Evolutionary conservation across 176 grass and related monocot species (phyloP).

Genomic region (Puya raimondii): DNA sequence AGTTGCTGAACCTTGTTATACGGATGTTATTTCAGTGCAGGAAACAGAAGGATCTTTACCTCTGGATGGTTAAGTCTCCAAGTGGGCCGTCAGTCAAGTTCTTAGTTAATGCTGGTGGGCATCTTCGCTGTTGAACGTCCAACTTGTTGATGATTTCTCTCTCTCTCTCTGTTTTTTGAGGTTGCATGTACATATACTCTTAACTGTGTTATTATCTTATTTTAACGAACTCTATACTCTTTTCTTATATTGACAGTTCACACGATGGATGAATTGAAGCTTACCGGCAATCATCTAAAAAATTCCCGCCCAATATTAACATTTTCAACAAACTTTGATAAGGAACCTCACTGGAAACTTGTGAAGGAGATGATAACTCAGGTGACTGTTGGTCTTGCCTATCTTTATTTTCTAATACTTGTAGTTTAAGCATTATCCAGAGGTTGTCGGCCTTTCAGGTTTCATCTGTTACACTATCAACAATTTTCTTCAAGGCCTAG

Average conservation of each 20-base stretch:
- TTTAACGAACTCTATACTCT: neutral
- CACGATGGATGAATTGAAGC: slow-evolving; percentile 97
- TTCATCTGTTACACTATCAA: no score
- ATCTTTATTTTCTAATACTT: slow-evolving; percentile 7
- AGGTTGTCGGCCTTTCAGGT: neutral
- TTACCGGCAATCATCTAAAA: slow-evolving; percentile 91
- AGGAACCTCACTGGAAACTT: slow-evolving; percentile 82
- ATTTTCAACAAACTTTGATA: slow-evolving; percentile 86
- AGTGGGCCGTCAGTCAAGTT: slow-evolving; percentile 85
- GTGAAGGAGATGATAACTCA: slow-evolving; percentile 83
- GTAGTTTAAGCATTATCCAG: neutral
- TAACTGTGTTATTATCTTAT: neutral
- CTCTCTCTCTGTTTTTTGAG: neutral
- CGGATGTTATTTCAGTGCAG: slow-evolving; percentile 57
- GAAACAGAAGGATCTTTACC: slow-evolving; percentile 92
- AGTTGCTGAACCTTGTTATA: no score
- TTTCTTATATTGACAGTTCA: slow-evolving; percentile 38
- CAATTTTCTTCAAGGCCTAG: no score
- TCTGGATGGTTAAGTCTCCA: slow-evolving; percentile 79
- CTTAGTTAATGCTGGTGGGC: slow-evolving; percentile 77
- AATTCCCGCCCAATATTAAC: slow-evolving; percentile 73
- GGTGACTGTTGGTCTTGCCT: slow-evolving; percentile 22
- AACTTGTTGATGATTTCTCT: neutral
- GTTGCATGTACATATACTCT: neutral
- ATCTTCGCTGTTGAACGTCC: neutral